Conservation (phyloP, 306 rosid genomes). For the Vigna radiata region DNA sequence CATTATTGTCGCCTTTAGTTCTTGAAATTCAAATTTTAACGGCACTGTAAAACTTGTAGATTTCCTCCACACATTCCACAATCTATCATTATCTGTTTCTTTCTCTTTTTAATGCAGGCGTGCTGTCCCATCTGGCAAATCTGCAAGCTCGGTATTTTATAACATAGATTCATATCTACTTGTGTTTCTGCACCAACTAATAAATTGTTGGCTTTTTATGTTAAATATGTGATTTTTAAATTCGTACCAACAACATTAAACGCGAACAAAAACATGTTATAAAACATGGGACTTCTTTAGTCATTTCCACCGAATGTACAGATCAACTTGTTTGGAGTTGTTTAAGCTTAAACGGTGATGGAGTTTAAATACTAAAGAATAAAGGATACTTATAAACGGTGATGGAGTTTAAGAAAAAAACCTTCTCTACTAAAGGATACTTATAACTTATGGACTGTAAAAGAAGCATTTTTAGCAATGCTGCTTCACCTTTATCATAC, state of each 20-base stretch:
- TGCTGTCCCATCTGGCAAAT: slow-evolving; percentile 3
- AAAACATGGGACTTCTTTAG: background rate
- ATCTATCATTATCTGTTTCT: slow-evolving; percentile 2
- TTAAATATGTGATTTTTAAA: background rate
- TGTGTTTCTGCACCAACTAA: background rate
- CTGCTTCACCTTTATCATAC: too few species aligned
- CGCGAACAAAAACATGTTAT: slow-evolving; percentile 4
- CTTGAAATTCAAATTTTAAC: background rate
- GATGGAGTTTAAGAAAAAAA: too few species aligned
- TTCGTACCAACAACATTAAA: background rate
- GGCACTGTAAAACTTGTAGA: background rate
- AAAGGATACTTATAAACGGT: too few species aligned
- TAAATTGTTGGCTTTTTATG: background rate
- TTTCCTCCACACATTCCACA: background rate
- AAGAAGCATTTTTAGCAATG: too few species aligned
- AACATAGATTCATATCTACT: background rate
- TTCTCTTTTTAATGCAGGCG: background rate
- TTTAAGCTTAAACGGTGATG: too few species aligned
- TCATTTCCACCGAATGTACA: too few species aligned
- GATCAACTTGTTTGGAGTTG: too few species aligned
- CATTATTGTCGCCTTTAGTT: background rate
- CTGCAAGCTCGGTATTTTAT: background rate
- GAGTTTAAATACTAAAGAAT: too few species aligned
- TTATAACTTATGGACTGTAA: too few species aligned
- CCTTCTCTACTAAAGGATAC: too few species aligned